Evolutionary conservation across 169 alveolate species (phyloP), one percentile per base, ranked within the genome.

Genomic region (Plasmodium billcollinsi): DNA sequence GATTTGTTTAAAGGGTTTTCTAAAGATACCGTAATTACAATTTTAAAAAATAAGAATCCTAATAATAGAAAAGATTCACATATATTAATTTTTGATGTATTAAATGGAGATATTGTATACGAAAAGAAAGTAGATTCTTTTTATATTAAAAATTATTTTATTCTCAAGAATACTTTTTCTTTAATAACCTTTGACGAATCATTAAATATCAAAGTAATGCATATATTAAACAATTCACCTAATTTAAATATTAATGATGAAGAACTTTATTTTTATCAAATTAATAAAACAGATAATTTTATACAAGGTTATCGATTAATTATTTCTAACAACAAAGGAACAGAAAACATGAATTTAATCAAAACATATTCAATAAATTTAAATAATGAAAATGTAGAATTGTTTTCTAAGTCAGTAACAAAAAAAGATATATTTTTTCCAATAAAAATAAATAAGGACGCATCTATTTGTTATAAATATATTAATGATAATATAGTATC

Each of bases 381-480:
- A 54, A 56, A 83, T 50, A 20, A 56, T 7, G 91, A 83, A 33
- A 15, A 83, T 20, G n/a, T 83, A 8, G 83, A 56, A 62, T 52
- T 83, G 56, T 83, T 52, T 54, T 12, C 83, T 24, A 69, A 83
- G 15, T 69, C 91, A 20, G n/a, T 83, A 43, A 83, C 91, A 43
- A 69, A 83, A 62, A 83, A 83, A 62, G 83, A 83, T 26, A 69
- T 62, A 14, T 83, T 83, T 83, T 83, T 63, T 33, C 91, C 91
- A 52, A 69, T 83, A 8, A 69, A 83, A 83, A 83, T 83, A 62
- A 83, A 83, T 45, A 83, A 83, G 24, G 91, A 83, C 52, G 91
- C 91, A n/a, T 83, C 91, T 21, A 83, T 83, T 63, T 69, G 85
- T 49, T 83, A 83, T 47, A 83, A 83, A 61, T 83, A 83, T 63